Base-by-base conservation (phyloP, 2,329 filamentous ascomycete species). In the Orbilia ellipsospora region DNA sequence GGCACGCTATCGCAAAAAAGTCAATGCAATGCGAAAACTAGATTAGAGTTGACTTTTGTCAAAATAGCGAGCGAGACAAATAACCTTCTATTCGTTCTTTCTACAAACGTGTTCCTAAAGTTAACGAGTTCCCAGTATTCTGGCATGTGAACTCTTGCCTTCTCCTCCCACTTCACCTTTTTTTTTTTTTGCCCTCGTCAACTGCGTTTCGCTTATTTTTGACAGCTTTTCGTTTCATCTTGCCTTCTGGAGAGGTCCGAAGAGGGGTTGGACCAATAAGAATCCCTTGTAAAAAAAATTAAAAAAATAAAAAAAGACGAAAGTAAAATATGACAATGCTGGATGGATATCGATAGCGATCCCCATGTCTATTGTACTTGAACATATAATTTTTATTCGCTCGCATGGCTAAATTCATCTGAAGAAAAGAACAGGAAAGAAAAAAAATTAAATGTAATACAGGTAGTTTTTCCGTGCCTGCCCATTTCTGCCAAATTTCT, bases 141-240 rank as follows among this genome's bases (percentile, higher is more conserved):
- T 73, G 69, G 69, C 69, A 67, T 73, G 69, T 73, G 69, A 73
- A 73, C 62, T 72, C 62, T 59, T 56, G 20, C 40, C 62, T 62
- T 54, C 8, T 63, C n/a, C 26, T 15, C 31, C 23, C 23, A 23
- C 2, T 23, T 28, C 42, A 18, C 16, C 36, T 59, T 56, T 64
- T 40, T 16, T 45, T 45, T 59, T 56, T 64, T 40, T 16, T 45
- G 23, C 23, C 50, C 60, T 59, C 64, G 63, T 63, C 20, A 70
- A 70, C 50, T 70, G 66, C 66, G 51, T 70, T 70, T 70, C 66
- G 66, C 66, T 70, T 70, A 70, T 70, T 70, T 66, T 57, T 70
- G 66, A 70, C 66, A 70, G 51, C 50, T 62, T 36, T 36, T 70
- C 66, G 66, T 70, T 56, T 70, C 57, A 61, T 70, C 66, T 62